A percentile compares a stretch with the other conserved stretches of the same genome.
Conservation (phyloP, 2,329 filamentous ascomycete genomes). For the Fusarium penzigii region DNA sequence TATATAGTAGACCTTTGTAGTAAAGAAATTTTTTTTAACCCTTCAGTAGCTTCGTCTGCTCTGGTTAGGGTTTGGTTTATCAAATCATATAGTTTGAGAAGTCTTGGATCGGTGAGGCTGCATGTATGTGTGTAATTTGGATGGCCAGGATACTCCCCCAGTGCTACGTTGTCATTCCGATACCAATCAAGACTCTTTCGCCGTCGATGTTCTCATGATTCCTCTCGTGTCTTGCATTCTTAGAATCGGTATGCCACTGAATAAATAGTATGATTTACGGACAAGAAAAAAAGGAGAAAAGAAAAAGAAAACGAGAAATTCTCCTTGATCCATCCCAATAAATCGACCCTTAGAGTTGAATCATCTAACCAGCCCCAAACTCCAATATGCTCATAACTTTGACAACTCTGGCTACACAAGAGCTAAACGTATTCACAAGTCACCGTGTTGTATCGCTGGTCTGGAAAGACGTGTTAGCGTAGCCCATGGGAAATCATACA, state of each 20-base stretch:
- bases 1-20: slow-evolving; percentile 1
- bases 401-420: neutral
- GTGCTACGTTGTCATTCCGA: neutral
- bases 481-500: no score
- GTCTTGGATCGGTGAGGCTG: no score
- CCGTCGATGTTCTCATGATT: neutral
- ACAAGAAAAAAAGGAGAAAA: neutral
- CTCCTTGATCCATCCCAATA: neutral
- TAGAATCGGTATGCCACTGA: neutral
- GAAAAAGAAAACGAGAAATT: no score
- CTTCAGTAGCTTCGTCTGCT: neutral
- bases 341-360: slow-evolving; percentile 6
- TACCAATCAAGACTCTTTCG: neutral
- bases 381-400: slow-evolving; percentile 4
- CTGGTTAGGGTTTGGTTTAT: neutral
- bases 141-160: no score
- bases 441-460: slow-evolving; percentile 42
- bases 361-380: slow-evolving; percentile 9
- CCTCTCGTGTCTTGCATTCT: neutral
- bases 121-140: no score
- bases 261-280: neutral
- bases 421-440: slow-evolving; percentile 44
- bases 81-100: neutral
- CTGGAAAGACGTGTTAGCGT: slow-evolving; percentile 28
- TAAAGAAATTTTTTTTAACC: neutral